Evolutionary conservation across 1,284 basidiomycete species (phyloP), one percentile per base, ranked within the genome.

Genomic region (Lentinula novae-zelandiae): DNA sequence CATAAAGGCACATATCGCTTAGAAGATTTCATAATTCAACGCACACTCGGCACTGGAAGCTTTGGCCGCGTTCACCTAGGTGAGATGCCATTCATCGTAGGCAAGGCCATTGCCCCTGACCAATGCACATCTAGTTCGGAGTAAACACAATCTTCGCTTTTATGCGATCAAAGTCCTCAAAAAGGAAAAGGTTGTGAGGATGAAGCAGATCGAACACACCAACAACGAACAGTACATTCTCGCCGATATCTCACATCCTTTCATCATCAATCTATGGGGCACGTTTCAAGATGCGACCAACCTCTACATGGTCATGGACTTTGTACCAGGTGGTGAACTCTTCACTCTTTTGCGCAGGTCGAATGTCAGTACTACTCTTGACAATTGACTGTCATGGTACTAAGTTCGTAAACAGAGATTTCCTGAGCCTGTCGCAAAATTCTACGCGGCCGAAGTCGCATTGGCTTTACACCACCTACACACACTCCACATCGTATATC

Each of bases 251-350:
- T 88, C 96, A 57, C 95, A 98, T 73, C 93, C 96, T 2, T 99
- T 99, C 77, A 91, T 99, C 65, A 89, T 99, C 78, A 99, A 98
- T 70, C 85, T 99, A 5, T 99, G 96, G 96, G 97, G 96, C 31
- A 92, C 93, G 0, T 99, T 99, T 76, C 94, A 97, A 69, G 96
- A 98, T 69, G 78, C 87, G 9, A 83, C 92, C 51, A 98, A 98
- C 72, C 79, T 99, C 12, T 99, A 97, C 80, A 98, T 99, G 95
- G 96, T 99, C 61, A 98, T 99, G 96, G 97, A 99, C 76, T 99
- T 98, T 72, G 96, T 99, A 3, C 94, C 95, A 0, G 96, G 96
- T 20, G 96, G 96, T 17, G 96, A 99, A 75, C 80, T 99, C 6
- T 99, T 99, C 72, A 93, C 92, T 52, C 83, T 97, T 50, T 75